phyloP scores from a whole-genome alignment of 257 asterid species.

The Paulownia fortunei region DNA sequence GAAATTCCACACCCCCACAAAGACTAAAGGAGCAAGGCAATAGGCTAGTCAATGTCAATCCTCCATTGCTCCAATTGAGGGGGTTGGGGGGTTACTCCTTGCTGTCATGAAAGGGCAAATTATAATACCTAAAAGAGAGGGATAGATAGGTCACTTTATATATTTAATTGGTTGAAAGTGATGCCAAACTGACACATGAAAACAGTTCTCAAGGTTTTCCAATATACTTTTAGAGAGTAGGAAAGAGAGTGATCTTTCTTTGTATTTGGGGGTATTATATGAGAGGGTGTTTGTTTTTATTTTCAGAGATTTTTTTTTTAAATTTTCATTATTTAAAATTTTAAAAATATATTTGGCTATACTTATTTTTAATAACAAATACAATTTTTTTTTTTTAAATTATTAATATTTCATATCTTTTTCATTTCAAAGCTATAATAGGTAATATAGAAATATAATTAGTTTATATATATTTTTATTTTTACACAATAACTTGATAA shows the following conservation, averaged over 20 bases:
- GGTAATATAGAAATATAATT: no score
- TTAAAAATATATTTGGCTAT: no score
- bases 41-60: constrained; percentile 21
- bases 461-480: no score
- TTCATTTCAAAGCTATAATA: no score
- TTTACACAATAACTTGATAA: no score
- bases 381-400: no score
- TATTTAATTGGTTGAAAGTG: constrained; percentile 33
- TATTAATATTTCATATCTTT: no score
- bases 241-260: constrained; percentile 33
- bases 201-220: constrained; percentile 8
- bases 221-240: constrained; percentile 11
- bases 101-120: constrained; percentile 36
- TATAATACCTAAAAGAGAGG: not conserved
- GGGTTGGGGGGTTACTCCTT: constrained; percentile 38
- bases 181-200: constrained; percentile 30
- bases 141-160: not conserved
- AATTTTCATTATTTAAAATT: no score
- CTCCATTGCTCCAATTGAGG: constrained; percentile 11
- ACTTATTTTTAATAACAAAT: no score
- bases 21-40: not conserved
- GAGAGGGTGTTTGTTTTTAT: no score
- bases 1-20: not conserved
- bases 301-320: no score
- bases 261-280: constrained; percentile 11